phyloP scores from a whole-genome alignment of 257 asterid species.

The Solanum lycopersicoides region DNA sequence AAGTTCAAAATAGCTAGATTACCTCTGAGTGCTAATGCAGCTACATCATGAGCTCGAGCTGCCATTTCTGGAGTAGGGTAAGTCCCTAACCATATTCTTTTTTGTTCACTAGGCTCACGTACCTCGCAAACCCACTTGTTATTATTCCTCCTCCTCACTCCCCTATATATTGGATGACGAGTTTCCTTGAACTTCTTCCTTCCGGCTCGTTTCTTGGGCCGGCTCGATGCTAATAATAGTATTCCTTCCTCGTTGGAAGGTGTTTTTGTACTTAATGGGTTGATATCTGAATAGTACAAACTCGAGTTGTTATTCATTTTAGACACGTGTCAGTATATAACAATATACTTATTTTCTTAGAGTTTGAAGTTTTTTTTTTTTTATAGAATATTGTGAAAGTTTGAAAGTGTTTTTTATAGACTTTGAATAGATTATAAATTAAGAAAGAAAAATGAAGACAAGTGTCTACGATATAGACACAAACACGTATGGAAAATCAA shows the following conservation, averaged over 20 bases:
- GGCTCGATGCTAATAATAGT: background rate
- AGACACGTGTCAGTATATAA: background rate
- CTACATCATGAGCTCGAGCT: conserved; percentile 33
- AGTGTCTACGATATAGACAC: background rate
- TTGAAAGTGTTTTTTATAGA: background rate
- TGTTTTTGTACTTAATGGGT: background rate
- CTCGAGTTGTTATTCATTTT: background rate
- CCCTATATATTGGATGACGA: conserved; percentile 22
- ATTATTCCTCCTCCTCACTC: conserved; percentile 18
- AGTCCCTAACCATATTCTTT: conserved; percentile 64
- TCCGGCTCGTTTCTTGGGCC: conserved; percentile 1
- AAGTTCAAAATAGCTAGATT: conserved; percentile 41
- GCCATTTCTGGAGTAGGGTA: conserved; percentile 76
- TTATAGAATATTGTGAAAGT: background rate
- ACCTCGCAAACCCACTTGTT: conserved; percentile 30
- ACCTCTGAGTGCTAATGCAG: conserved; percentile 38
- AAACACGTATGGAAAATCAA: background rate
- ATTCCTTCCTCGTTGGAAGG: background rate
- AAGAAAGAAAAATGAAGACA: background rate
- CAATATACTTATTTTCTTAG: background rate
- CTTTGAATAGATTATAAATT: background rate
- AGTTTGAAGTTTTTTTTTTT: background rate
- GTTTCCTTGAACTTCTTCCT: background rate
- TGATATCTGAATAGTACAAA: background rate
- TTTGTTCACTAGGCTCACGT: conserved; percentile 49